These are phyloP conservation scores for Globisporangium iwayamae DNA, from an alignment of 352 stramenopile genomes.

Conservation along the genomic window DNA sequence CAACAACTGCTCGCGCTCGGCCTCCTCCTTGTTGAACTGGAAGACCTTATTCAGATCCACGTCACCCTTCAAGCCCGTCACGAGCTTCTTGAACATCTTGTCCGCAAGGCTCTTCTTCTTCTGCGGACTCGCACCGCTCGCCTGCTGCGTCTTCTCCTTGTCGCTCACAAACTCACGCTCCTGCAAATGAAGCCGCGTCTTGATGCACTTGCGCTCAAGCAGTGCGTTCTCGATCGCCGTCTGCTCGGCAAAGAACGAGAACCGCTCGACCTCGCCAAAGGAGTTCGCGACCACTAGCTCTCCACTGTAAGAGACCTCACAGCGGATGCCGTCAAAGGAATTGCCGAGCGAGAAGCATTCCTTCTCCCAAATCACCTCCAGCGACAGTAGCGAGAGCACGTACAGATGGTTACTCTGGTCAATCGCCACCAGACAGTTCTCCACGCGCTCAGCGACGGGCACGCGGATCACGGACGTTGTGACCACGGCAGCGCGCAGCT, in stretches of 20 bases:
- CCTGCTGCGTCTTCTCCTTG: constrained; percentile 15
- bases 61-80: constrained; percentile 43
- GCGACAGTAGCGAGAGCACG: constrained; percentile 52
- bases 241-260: constrained; percentile 51
- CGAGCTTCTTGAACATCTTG: constrained; percentile 75
- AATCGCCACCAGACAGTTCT: constrained; percentile 61
- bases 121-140: constrained; percentile 27
- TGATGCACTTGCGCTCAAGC: constrained; percentile 48
- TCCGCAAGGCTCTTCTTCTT: constrained; percentile 51
- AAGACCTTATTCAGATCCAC: constrained; percentile 77
- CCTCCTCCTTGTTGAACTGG: constrained; percentile 56
- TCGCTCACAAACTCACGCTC: constrained; percentile 33
- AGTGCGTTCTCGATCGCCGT: constrained; percentile 54
- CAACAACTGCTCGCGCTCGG: constrained; percentile 54
- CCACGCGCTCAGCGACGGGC: constrained; percentile 45
- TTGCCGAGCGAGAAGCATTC: constrained; percentile 34
- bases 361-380: constrained; percentile 48
- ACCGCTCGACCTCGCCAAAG: constrained; percentile 66
- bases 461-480: constrained; percentile 51
- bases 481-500: constrained; percentile 40
- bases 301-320: constrained; percentile 40
- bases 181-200: constrained; percentile 39
- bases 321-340: constrained; percentile 35
- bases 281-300: constrained; percentile 58
- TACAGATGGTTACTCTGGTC: constrained; percentile 70